Percentiles rank a stretch among this genome's conserved stretches.
These are phyloP conservation scores for Saturnispora serradocipensis DNA, from an alignment of 805 yeast species.

Conservation along the genomic window DNA sequence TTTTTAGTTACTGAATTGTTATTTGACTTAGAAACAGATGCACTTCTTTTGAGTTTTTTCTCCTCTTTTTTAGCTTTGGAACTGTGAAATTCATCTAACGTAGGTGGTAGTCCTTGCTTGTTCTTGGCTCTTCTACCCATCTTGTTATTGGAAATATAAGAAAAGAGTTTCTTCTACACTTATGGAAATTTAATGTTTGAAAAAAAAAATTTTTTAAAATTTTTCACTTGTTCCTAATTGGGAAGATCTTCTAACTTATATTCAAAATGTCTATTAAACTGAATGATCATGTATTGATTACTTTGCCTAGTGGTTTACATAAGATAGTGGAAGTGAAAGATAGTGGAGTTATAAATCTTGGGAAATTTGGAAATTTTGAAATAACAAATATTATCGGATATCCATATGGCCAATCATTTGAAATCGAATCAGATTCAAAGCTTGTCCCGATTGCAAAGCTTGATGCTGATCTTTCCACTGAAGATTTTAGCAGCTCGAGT, in stretches of 20 bases:
- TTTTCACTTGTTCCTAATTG: constrained; percentile 7
- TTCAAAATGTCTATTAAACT: constrained; percentile 1
- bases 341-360: constrained; percentile 58
- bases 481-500: constrained; percentile 22
- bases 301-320: constrained; percentile 74
- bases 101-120: constrained; percentile 89
- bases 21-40: constrained; percentile 21
- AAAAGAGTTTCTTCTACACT: background rate
- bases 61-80: constrained; percentile 33
- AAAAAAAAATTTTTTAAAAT: constrained; percentile 6
- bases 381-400: constrained; percentile 70
- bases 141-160: background rate
- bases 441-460: constrained; percentile 42
- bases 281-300: constrained; percentile 51
- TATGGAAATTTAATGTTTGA: background rate
- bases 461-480: constrained; percentile 9
- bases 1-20: constrained; percentile 18
- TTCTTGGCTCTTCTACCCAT: constrained; percentile 94
- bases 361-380: constrained; percentile 84
- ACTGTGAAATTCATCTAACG: constrained; percentile 70
- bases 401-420: constrained; percentile 85
- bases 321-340: constrained; percentile 61
- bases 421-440: constrained; percentile 50
- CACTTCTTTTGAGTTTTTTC: constrained; percentile 25
- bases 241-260: background rate